Evolutionary conservation across 2,329 filamentous ascomycete species (phyloP), one percentile per base, ranked within the genome.

Genomic region (Blastomyces percursus): DNA sequence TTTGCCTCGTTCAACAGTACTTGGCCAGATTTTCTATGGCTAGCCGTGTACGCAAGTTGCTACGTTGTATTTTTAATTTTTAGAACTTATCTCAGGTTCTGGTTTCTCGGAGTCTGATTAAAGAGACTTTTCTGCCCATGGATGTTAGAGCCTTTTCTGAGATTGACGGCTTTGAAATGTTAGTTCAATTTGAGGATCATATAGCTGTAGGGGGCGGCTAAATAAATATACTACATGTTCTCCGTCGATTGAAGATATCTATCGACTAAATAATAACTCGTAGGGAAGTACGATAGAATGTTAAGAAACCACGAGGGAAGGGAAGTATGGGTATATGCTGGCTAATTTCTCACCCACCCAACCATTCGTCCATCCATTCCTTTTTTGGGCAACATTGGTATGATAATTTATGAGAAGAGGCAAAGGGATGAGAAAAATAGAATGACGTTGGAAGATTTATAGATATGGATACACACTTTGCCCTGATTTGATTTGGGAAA

Each of bases 401-500:
- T 38, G 35, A 38, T 38, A 38, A 55, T 32, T 38, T 19, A 59
- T 32, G 14, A 59, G n/a, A 32, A 35, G 12, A 3, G n/a, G n/a
- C 8, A 24, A 56, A n/a, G 19, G 12, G 52, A 56, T 24, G 35
- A 24, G 24, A 56, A 35, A 40, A 30, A 59, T 9, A 11, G 35
- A 30, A 42, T n/a, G 27, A 48, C 35, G 35, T 38, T 38, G 3
- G 52, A 51, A 51, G 4, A 51, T 38, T 30, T 59, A 48, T 42
- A 63, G 40, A 59, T 46, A 59, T 30, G 40, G 46, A 44, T 59
- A 59, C 40, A 59, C 38, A 35, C 30, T 27, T 40, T 21, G 14
- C 57, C 44, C 44, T 16, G 57, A 32, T 50, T 44, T 19, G 30
- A 48, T 46, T 35, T 35, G 27, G 52, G 52, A n/a, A 40, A 56